Evolutionary conservation across 2,329 filamentous ascomycete genomes (phyloP).

Genomic region (Cephalotrichum gorgonifer): DNA sequence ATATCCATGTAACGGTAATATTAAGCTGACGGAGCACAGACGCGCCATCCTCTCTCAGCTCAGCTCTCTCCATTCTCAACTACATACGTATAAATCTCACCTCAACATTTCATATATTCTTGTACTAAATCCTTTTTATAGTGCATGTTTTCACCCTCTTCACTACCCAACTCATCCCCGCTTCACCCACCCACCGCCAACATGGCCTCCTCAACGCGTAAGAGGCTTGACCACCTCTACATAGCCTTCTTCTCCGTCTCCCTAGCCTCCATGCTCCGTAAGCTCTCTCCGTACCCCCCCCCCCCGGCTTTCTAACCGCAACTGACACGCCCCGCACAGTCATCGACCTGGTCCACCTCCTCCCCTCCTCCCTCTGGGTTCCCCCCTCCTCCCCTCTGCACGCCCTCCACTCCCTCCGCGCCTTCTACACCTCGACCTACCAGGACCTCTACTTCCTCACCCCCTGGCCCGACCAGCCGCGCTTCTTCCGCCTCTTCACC

Average conservation of each 20-base stretch:
- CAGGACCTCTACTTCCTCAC: conserved; percentile 42
- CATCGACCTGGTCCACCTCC: conserved; percentile 43
- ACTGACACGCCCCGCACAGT: conserved; percentile 22
- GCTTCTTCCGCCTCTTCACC: conserved; percentile 42
- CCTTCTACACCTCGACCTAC: conserved; percentile 34
- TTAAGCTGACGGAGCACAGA: too few species aligned
- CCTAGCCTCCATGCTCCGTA: conserved; percentile 4
- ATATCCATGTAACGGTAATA: too few species aligned
- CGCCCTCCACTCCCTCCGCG: conserved; percentile 32
- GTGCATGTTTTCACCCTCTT: too few species aligned
- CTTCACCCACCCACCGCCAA: not conserved
- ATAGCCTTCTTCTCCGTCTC: conserved; percentile 4
- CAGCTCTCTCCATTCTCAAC: too few species aligned
- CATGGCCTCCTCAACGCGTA: not conserved
- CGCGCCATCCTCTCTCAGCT: too few species aligned
- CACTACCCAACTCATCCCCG: not conserved
- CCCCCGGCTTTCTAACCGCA: not conserved
- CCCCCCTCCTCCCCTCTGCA: conserved; percentile 32
- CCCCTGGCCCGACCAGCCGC: conserved; percentile 21
- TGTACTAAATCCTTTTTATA: too few species aligned
- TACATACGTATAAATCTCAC: too few species aligned
- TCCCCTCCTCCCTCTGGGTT: conserved; percentile 35
- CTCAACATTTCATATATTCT: too few species aligned
- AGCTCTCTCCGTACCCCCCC: not conserved
- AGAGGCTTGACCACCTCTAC: not conserved